phyloP scores from a whole-genome alignment of 2,329 filamentous ascomycete species.

The Colletotrichum destructivum region DNA sequence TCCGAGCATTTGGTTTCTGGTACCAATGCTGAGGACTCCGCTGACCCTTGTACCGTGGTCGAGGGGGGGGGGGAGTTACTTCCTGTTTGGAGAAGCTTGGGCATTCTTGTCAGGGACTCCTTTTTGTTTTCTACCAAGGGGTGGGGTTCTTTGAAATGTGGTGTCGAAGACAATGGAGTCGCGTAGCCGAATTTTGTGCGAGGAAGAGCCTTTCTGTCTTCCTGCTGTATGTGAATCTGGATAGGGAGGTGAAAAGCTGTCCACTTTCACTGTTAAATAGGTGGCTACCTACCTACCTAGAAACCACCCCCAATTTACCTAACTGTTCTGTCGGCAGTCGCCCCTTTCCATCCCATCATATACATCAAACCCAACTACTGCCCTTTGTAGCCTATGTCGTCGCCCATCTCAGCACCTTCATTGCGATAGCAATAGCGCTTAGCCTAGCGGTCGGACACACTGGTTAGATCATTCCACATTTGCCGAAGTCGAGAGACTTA shows the following conservation, averaged over 20 bases:
- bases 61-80: conserved; percentile 2
- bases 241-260: neutral
- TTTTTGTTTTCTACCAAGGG: conserved; percentile 62
- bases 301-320: too few species aligned
- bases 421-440: neutral
- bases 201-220: neutral
- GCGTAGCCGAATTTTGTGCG: neutral
- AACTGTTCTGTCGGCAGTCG: neutral
- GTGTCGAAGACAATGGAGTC: conserved; percentile 1
- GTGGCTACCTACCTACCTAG: too few species aligned
- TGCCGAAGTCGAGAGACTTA: neutral
- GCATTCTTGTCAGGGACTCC: conserved; percentile 53
- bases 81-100: neutral
- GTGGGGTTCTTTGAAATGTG: conserved; percentile 45
- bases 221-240: neutral
- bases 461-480: neutral
- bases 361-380: neutral
- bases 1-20: conserved; percentile 33
- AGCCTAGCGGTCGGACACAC: neutral
- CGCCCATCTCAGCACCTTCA: neutral
- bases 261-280: neutral
- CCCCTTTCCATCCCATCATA: neutral
- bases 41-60: conserved; percentile 49
- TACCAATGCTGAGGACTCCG: conserved; percentile 44
- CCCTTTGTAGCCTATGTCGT: neutral